A percentile compares a stretch with the other conserved stretches of the same genome.
These are phyloP conservation scores for Aaosphaeria pasadenensis DNA, from an alignment of 2,329 filamentous ascomycete species.

Conservation along the genomic window DNA sequence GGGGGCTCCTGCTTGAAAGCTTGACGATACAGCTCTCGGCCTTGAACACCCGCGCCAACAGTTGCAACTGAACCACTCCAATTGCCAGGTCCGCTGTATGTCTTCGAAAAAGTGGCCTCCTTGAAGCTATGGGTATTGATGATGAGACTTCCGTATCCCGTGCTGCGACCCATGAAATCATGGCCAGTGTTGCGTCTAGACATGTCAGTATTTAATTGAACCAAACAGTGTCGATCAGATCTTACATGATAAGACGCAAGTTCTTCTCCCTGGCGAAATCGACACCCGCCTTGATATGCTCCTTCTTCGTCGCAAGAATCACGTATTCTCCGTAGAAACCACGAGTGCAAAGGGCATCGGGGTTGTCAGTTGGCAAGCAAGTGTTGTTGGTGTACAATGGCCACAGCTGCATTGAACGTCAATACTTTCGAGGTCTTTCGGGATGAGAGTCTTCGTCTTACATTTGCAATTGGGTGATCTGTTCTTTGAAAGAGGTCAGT, in stretches of 20 bases:
- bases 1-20: slow-evolving; percentile 27
- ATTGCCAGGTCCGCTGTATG: slow-evolving; percentile 28
- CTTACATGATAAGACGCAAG: slow-evolving; percentile 26
- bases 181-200: slow-evolving; percentile 31
- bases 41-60: slow-evolving; percentile 35
- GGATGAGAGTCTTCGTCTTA: too few species aligned
- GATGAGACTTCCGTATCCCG: slow-evolving; percentile 29
- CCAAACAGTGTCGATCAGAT: background rate
- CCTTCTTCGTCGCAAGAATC: slow-evolving; percentile 29
- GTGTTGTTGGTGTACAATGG: slow-evolving; percentile 34
- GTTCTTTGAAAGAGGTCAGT: slow-evolving; percentile 14
- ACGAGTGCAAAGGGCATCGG: slow-evolving; percentile 23
- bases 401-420: slow-evolving; percentile 15
- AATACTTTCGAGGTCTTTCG: too few species aligned
- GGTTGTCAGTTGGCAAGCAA: slow-evolving; percentile 23
- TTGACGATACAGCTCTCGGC: slow-evolving; percentile 27
- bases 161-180: slow-evolving; percentile 36
- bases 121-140: slow-evolving; percentile 39
- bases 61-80: slow-evolving; percentile 30
- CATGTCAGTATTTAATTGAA: background rate
- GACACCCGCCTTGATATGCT: slow-evolving; percentile 32
- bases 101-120: slow-evolving; percentile 23
- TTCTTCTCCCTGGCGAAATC: slow-evolving; percentile 31
- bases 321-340: slow-evolving; percentile 34
- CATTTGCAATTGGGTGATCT: slow-evolving; percentile 26